Evolutionary conservation across 2,329 filamentous ascomycete species (phyloP).

Genomic region (Aureobasidium sp.): DNA sequence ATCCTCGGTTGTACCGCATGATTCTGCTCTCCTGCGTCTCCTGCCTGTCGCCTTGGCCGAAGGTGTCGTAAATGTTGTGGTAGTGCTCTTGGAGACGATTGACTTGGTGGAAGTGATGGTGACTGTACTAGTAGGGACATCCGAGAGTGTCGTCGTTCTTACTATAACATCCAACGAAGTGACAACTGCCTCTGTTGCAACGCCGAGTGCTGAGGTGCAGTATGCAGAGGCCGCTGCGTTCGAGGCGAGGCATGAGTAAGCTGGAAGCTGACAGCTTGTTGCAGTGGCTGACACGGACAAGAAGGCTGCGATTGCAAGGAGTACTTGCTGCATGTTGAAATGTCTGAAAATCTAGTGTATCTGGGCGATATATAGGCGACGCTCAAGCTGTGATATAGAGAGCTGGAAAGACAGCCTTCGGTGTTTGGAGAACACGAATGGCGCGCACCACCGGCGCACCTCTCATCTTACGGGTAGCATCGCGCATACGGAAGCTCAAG

Average conservation of each 20-base stretch:
- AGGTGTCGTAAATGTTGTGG: not conserved
- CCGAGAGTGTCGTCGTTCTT: not conserved
- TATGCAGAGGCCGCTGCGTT: slow-evolving; percentile 7
- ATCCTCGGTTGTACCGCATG: not conserved
- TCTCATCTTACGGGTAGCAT: not conserved
- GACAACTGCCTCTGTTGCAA: not conserved
- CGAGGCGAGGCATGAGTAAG: slow-evolving; percentile 7
- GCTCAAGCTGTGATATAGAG: not conserved
- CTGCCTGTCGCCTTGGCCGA: not conserved
- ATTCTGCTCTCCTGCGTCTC: not conserved
- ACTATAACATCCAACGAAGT: not conserved
- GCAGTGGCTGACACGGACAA: slow-evolving; percentile 1
- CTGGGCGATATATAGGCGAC: not conserved
- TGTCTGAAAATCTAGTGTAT: not conserved
- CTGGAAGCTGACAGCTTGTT: slow-evolving; percentile 3
- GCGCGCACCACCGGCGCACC: not conserved
- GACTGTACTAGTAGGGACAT: not conserved
- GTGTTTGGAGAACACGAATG: not conserved
- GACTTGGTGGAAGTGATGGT: not conserved
- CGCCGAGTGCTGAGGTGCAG: slow-evolving; percentile 1
- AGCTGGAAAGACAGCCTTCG: too few species aligned
- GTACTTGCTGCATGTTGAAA: not conserved
- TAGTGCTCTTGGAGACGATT: not conserved
- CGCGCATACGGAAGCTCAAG: not conserved
- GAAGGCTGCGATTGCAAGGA: not conserved